Evolutionary conservation across 1,139 yeast genomes (phyloP), one percentile per base, ranked within the genome.

Genomic region (Pichia sp.): DNA sequence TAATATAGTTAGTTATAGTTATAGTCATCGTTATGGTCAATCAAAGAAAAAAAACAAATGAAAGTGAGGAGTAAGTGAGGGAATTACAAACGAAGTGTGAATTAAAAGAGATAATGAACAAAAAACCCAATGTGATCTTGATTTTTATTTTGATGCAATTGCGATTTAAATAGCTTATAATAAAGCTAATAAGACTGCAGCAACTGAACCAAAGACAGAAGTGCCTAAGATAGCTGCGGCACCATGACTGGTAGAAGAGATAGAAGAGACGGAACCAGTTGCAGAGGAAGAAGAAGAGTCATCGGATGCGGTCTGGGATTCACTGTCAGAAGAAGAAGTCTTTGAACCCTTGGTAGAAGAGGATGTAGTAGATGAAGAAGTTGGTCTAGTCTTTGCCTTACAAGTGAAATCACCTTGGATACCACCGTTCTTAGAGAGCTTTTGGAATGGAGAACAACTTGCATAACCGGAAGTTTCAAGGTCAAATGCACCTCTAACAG

Each of bases 321-420:
- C 3, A 16, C 8, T 15, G 6, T 26, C 27, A 25, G 16, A 8
- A 9, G 17, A 20, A 19, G 35, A 25, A 22, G 29, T 8, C 30
- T 62, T 41, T 34, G 63, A 45, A 30, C 60, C 44, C 25, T 56
- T 41, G 33, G 30, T n/a, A n/a, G 23, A 20, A 22, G 62, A 46
- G 29, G 64, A 48, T 33, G 65, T 48, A 35, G 58, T 51, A 32
- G 70, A 54, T 38, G 74, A 58, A 41, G 80, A 66, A 30, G 67
- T 47, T 27, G 64, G 46, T 35, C 71, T 58, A 47, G 68, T 53
- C 36, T 67, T 53, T 49, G 66, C 66, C 40, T 63, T 73, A 73
- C 96, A 88, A 55, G 71, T 76, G 70, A 75, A 87, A 53, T 86
- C 87, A 74, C 96, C 97, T 67, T 77, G 85, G 61, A 88, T 75